Base-by-base conservation (phyloP, 1,284 basidiomycete genomes). In the Inonotus hispidus region DNA sequence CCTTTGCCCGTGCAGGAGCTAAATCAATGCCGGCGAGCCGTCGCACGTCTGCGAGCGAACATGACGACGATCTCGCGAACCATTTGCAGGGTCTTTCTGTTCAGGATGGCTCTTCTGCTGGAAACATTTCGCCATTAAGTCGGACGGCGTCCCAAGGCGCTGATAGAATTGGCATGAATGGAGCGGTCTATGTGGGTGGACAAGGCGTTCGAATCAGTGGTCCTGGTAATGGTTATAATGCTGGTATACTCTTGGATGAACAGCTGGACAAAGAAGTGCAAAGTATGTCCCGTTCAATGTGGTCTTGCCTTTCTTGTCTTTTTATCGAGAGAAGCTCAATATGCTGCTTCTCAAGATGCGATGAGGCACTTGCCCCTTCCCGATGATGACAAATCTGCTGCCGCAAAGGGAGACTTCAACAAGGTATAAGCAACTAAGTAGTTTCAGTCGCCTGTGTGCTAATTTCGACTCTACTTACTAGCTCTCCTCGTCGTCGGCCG, bases 301-400 rank as follows among this genome's bases (percentile, higher is more conserved):
- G 59, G 38, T 62, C 46, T 56, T 56, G 56, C 62, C 60, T 23
- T 39, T n/a, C 6, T 29, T 3, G 13, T 53, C 41, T 1, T n/a
- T 58, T 13, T 49, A 8, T 60, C 66, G 47, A 46, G n/a, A 46
- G 23, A 52, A 29, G 41, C 47, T 53, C 63, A 47, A 52, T 16
- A n/a, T 41, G 25, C 61, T 65, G 56, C 64, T 25, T 53, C 32
- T 58, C 7, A 71, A 93, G 92, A 93, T 75, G 92, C 93, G 2
- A 94, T 95, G 83, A 86, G 87, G 73, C 89, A 95, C 73, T 79
- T 97, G 55, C 92, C 92, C 29, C 93, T 92, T 46, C 93, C 92
- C 53, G 94, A 95, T 70, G 92, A 96, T 69, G 93, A 95, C 77
- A 94, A 93, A 75, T 96, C 81, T 73, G 77, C 79, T 27, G 72